These are phyloP conservation scores for Alternaria gaisen DNA, from an alignment of 2,329 filamentous ascomycete species.

Conservation along the genomic window DNA sequence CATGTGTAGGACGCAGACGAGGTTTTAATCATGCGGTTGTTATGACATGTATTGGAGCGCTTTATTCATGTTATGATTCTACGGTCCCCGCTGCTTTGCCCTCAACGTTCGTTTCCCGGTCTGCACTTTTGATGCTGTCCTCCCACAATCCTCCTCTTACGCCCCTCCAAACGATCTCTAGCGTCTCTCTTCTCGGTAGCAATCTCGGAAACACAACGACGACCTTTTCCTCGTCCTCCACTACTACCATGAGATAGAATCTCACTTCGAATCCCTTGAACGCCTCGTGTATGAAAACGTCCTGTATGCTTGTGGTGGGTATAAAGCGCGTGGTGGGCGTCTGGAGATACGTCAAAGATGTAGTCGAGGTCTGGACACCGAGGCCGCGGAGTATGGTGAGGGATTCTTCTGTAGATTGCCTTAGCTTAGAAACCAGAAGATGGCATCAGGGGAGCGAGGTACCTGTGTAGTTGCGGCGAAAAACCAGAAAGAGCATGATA, in stretches of 20 bases:
- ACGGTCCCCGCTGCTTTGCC: background rate
- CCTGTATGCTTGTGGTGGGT: conserved; percentile 88
- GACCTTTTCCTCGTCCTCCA: conserved; percentile 85
- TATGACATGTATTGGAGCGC: background rate
- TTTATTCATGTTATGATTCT: background rate
- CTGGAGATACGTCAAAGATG: conserved; percentile 72
- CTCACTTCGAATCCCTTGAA: conserved; percentile 91
- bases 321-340: conserved; percentile 76
- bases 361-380: conserved; percentile 86
- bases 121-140: conserved; percentile 30
- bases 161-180: conserved; percentile 92
- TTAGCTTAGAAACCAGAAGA: conserved; percentile 4
- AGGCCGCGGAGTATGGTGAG: conserved; percentile 87
- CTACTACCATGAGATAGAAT: conserved; percentile 89
- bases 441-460: conserved; percentile 21
- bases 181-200: conserved; percentile 74
- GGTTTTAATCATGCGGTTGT: background rate
- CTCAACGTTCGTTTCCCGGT: background rate
- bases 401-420: conserved; percentile 71
- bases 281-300: conserved; percentile 94
- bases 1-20: background rate
- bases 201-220: conserved; percentile 94
- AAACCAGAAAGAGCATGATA: conserved; percentile 55
- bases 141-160: conserved; percentile 84
- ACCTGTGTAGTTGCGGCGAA: conserved; percentile 63